These are phyloP conservation scores for Aspergillus cristatus DNA, from an alignment of 495 filamentous ascomycete genomes.

Conservation along the genomic window DNA sequence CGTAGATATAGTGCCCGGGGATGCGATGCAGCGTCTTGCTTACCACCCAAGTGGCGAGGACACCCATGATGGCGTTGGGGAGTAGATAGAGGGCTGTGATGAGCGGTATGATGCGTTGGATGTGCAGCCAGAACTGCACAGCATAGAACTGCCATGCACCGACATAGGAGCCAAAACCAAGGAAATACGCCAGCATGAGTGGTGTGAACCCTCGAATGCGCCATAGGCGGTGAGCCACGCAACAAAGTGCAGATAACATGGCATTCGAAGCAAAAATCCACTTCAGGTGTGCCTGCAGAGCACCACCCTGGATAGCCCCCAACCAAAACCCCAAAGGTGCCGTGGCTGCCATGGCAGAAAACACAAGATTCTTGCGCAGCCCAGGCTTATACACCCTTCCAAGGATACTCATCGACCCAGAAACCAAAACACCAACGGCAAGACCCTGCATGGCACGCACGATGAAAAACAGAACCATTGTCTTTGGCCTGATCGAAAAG, in stretches of 20 bases:
- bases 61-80: constrained; percentile 26
- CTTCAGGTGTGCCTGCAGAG: constrained; percentile 12
- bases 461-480: constrained; percentile 20
- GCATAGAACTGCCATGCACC: constrained; percentile 45
- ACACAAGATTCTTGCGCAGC: constrained; percentile 25
- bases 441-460: constrained; percentile 27
- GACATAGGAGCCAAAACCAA: constrained; percentile 37
- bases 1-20: constrained; percentile 42
- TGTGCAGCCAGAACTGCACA: constrained; percentile 41
- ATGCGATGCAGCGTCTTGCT: constrained; percentile 34
- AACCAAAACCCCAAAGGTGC: constrained; percentile 26
- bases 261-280: constrained; percentile 28
- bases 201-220: constrained; percentile 35
- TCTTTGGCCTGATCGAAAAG: constrained; percentile 21
- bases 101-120: constrained; percentile 29
- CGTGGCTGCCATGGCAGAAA: constrained; percentile 23
- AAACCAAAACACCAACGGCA: constrained; percentile 22
- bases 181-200: constrained; percentile 38
- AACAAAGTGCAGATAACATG: constrained; percentile 17
- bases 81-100: constrained; percentile 29
- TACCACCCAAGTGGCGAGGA: constrained; percentile 38
- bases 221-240: constrained; percentile 13
- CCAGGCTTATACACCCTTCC: constrained; percentile 25
- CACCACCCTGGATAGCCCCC: constrained; percentile 22
- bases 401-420: constrained; percentile 23